Evolutionary conservation across 768 basidiomycete species (phyloP).

Genomic region (Mycena metata): DNA sequence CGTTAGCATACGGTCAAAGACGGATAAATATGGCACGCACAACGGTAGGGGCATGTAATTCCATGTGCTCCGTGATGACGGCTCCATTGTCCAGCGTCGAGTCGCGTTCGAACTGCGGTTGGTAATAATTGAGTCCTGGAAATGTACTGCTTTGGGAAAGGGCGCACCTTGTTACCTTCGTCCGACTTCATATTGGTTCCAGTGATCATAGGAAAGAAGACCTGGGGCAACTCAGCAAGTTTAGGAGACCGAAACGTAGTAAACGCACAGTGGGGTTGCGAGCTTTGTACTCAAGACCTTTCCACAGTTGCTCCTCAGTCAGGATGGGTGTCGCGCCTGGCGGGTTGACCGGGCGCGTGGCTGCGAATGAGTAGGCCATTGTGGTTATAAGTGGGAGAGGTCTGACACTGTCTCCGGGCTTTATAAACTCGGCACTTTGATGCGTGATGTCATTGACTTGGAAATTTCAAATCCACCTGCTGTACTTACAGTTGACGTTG

Average conservation of each 20-base stretch:
- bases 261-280: conserved; percentile 42
- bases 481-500: too few species aligned
- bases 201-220: background rate
- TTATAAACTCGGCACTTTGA: too few species aligned
- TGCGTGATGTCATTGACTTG: too few species aligned
- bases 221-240: background rate
- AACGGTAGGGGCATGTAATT: conserved; percentile 42
- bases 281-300: conserved; percentile 46
- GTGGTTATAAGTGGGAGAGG: too few species aligned
- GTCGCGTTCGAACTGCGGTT: background rate
- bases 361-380: conserved; percentile 38
- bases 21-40: conserved; percentile 28
- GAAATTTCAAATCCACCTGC: too few species aligned
- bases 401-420: too few species aligned
- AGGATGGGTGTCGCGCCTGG: conserved; percentile 41
- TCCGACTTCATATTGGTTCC: background rate
- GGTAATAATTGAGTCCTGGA: background rate
- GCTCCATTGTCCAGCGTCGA: conserved; percentile 1
- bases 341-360: conserved; percentile 45
- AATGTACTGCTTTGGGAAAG: background rate
- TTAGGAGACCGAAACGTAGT: conserved; percentile 33
- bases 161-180: background rate
- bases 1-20: background rate
- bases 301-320: conserved; percentile 46
- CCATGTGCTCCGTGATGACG: conserved; percentile 41